Evolutionary conservation across 768 basidiomycete species (phyloP).

Genomic region (Rhodotorula paludigena): DNA sequence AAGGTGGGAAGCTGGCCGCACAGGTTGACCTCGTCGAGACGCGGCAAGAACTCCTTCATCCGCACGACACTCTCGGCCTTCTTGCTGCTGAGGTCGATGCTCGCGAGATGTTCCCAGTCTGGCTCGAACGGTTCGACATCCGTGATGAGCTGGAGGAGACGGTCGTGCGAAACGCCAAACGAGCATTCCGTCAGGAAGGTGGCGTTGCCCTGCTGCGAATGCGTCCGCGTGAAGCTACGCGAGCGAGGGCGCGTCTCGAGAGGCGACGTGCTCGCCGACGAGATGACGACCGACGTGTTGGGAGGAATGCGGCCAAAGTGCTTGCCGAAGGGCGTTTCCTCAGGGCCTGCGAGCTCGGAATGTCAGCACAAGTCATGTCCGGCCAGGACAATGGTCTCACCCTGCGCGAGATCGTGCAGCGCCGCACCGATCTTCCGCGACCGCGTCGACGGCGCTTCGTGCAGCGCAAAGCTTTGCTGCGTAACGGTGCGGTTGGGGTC

Average conservation of each 20-base stretch:
- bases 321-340: not conserved
- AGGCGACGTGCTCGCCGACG: not conserved
- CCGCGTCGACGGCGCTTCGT: constrained; percentile 57
- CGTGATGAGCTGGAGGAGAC: constrained; percentile 83
- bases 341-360: not conserved
- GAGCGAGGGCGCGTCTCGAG: constrained; percentile 7
- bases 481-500: constrained; percentile 24
- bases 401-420: constrained; percentile 65
- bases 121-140: constrained; percentile 92
- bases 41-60: constrained; percentile 73
- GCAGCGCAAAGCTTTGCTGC: constrained; percentile 20
- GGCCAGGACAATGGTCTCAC: constrained; percentile 50
- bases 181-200: constrained; percentile 94
- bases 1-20: constrained; percentile 55
- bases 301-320: not conserved
- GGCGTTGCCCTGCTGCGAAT: constrained; percentile 48
- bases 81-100: constrained; percentile 69
- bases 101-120: constrained; percentile 75
- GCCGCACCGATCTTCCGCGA: constrained; percentile 76
- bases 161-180: constrained; percentile 88
- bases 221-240: constrained; percentile 30
- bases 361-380: not conserved
- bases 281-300: not conserved
- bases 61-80: constrained; percentile 74
- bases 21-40: constrained; percentile 55